Evolutionary conservation across 345 rosid species (phyloP), one percentile per base, ranked within the genome.

Genomic region (Acer negundo): DNA sequence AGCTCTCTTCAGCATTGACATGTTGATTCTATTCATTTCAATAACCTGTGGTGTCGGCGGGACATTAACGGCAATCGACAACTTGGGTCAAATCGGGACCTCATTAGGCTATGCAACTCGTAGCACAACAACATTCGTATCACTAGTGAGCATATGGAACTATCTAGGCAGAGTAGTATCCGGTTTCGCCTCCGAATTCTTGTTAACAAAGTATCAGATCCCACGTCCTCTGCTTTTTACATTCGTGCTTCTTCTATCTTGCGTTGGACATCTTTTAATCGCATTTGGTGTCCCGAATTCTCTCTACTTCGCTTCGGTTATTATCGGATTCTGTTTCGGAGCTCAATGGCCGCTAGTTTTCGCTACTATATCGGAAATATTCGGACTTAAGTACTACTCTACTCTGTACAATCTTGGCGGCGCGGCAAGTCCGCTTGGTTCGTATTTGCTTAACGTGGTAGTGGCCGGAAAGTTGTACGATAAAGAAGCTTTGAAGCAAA

Each of bases 371-470:
- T 83, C 88, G 11, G 84, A 85, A 46, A 61, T 85, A 17, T 85
- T 85, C 62, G 86, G 88, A 15, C 86, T 85, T 69, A 85, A 85
- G 75, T 77, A 85, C 75, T 85, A 81, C 83, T 81, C 84, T 16
- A 85, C 86, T 9, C 70, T 83, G 70, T 85, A 78, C 71, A 83
- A 85, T 68, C 61, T 79, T 0, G 80, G 88, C 0, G 75, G 79
- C 0, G 70, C 11, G 12, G 83, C 88, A 0, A 85, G 88, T 72
- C 88, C 88, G 0, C 66, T 85, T 16, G 86, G 85, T 10, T 42
- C 80, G 1, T 85, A 85, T 46, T 13, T 85, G 16, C 83, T 85
- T 31, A 85, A 83, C 40, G 88, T 85, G 66, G 79, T 26, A 70
- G 86, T 83, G 53, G 78, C 86, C 0, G 88, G 88, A 20, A 24